Evolutionary conservation across 2,329 filamentous ascomycete genomes (phyloP), one percentile per base, ranked within the genome.

Genomic region (Eutypa lata): DNA sequence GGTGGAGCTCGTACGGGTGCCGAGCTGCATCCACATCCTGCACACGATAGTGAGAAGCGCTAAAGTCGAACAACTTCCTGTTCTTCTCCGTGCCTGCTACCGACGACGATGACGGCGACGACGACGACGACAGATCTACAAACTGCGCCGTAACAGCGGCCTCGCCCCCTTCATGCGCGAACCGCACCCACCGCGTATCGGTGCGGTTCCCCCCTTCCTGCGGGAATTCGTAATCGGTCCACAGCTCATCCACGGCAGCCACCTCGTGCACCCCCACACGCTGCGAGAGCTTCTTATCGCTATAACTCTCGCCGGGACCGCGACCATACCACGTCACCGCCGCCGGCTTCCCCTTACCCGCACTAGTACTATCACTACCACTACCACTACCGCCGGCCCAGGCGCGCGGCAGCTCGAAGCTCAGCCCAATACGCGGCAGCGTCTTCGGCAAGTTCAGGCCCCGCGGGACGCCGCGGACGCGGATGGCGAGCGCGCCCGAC

Each of bases 131-230:
- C 14, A 56, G n/a, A 47, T 67, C 62, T 31, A 53, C 53, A 31
- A 67, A 67, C 49, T 60, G 61, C 31, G 61, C 67, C 43, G 58
- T 66, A 19, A 69, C 48, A 21, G 18, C n/a, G 18, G 56, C 46
- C 44, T 60, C 62, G 3, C 64, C 63, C 5, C 53, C 51, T 1
- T 53, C 57, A 13, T 61, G 55, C 10, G 61, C 54, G 19, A 81
- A 73, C 62, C 71, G 68, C 3, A 88, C 74, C 79, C 82, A 87
- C 1, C 82, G 73, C 2, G 81, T 81, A 60, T 88, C 85, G 0
- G 80, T 84, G 26, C 83, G 73, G 63, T 89, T 88, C 1, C 82
- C 80, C 33, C 76, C 79, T 55, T 90, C 86, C 64, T 90, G 87
- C 0, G 86, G 86, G 51, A 81, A 84, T 57, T 90, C 86, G 62